These are phyloP conservation scores for Geotrichum ghanense DNA, from an alignment of 805 yeast species.

Conservation along the genomic window DNA sequence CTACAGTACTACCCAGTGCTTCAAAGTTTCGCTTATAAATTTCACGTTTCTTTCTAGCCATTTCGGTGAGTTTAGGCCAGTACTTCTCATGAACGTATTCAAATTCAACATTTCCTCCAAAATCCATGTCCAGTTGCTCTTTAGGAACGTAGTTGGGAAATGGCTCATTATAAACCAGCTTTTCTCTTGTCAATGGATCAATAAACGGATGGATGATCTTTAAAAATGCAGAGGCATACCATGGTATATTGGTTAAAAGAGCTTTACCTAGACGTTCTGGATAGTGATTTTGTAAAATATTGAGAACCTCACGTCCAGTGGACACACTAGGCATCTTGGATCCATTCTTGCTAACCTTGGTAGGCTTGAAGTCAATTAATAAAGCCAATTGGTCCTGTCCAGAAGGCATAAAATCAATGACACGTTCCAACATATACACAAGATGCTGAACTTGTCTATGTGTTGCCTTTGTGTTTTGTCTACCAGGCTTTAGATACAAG, in stretches of 20 bases:
- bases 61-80: slow-evolving; percentile 59
- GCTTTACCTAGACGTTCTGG: slow-evolving; percentile 96
- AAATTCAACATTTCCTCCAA: slow-evolving; percentile 80
- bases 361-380: slow-evolving; percentile 82
- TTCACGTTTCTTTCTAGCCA: slow-evolving; percentile 47
- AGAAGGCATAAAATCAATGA: slow-evolving; percentile 87
- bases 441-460: slow-evolving; percentile 91
- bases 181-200: slow-evolving; percentile 90
- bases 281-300: slow-evolving; percentile 90
- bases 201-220: slow-evolving; percentile 91
- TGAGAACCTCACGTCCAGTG: slow-evolving; percentile 83
- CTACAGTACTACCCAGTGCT: slow-evolving; percentile 60
- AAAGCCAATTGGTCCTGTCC: slow-evolving; percentile 93
- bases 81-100: slow-evolving; percentile 69
- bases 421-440: slow-evolving; percentile 85
- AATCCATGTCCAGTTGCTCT: slow-evolving; percentile 70
- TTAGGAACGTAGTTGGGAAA: slow-evolving; percentile 71
- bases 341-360: slow-evolving; percentile 37
- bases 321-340: slow-evolving; percentile 80
- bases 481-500: slow-evolving; percentile 81
- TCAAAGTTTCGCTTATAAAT: slow-evolving; percentile 59
- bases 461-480: slow-evolving; percentile 88
- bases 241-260: slow-evolving; percentile 81
- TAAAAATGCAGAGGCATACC: slow-evolving; percentile 86
- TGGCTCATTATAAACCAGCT: slow-evolving; percentile 84